Conservation (phyloP, 1,139 yeast genomes). For the Yamadazyma sp. region DNA sequence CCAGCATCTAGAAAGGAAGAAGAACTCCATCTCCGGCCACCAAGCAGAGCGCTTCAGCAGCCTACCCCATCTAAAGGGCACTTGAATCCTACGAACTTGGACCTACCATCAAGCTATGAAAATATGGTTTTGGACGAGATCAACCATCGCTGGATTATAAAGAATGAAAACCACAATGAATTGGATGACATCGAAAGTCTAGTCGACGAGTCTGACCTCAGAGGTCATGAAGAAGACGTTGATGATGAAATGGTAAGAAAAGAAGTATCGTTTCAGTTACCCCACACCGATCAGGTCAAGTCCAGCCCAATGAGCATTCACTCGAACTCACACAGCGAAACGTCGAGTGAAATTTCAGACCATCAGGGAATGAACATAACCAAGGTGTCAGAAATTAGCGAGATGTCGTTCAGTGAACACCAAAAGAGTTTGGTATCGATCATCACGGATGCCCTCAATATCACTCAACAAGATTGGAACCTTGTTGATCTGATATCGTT, state of each 20-base stretch:
- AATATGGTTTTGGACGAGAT: conserved; percentile 41
- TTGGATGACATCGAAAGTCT: conserved; percentile 49
- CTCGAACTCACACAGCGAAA: conserved; percentile 1
- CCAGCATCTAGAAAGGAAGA: background rate
- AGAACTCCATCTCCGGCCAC: background rate
- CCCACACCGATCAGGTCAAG: conserved; percentile 23
- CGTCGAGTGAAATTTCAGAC: background rate
- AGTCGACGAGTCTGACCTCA: conserved; percentile 19
- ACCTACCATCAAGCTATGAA: conserved; percentile 36
- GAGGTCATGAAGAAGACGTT: conserved; percentile 7
- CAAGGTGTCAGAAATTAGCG: conserved; percentile 41
- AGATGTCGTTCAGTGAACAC: conserved; percentile 51
- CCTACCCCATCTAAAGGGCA: conserved; percentile 10
- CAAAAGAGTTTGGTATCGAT: conserved; percentile 45
- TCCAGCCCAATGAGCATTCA: conserved; percentile 18
- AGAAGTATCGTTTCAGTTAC: conserved; percentile 47
- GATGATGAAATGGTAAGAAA: conserved; percentile 18
- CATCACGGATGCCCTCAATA: conserved; percentile 45
- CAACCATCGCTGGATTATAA: conserved; percentile 38
- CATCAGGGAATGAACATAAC: conserved; percentile 31
- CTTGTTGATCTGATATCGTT: conserved; percentile 37
- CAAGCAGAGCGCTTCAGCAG: conserved; percentile 5
- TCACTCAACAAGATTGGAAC: conserved; percentile 42
- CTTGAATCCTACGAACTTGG: conserved; percentile 3
- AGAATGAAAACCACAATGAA: conserved; percentile 32